phyloP scores from a whole-genome alignment of 805 yeast species.

The Wickerhamiella nectarea region DNA sequence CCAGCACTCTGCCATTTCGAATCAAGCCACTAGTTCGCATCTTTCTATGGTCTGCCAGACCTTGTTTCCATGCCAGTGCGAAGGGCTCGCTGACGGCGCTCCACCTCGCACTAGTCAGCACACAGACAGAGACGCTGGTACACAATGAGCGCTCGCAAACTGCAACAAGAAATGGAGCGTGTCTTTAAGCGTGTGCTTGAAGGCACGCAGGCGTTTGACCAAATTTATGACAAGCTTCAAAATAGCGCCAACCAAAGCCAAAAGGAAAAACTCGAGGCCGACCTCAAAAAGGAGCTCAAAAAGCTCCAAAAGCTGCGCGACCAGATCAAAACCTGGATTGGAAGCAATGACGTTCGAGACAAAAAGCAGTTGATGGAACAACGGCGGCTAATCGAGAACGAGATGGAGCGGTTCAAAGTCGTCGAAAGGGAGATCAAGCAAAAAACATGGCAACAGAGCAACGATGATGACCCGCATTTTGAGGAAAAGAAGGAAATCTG shows the following conservation, averaged over 20 bases:
- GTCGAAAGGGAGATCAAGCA: slow-evolving; percentile 88
- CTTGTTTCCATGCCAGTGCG: too few species aligned
- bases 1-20: not conserved
- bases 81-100: not conserved
- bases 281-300: slow-evolving; percentile 86
- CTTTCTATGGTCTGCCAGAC: too few species aligned
- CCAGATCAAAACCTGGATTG: slow-evolving; percentile 88
- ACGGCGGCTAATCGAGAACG: slow-evolving; percentile 42
- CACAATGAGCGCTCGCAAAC: slow-evolving; percentile 24
- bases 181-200: slow-evolving; percentile 84
- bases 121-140: not conserved
- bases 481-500: slow-evolving; percentile 62
- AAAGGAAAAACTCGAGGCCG: slow-evolving; percentile 81
- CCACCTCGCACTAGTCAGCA: not conserved
- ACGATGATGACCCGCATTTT: slow-evolving; percentile 62
- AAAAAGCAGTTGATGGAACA: slow-evolving; percentile 71
- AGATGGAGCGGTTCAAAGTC: slow-evolving; percentile 92
- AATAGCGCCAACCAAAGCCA: slow-evolving; percentile 72
- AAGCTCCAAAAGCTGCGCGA: slow-evolving; percentile 87
- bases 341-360: slow-evolving; percentile 83
- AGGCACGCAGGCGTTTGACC: slow-evolving; percentile 77
- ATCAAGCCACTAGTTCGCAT: too few species aligned
- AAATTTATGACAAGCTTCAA: slow-evolving; percentile 71
- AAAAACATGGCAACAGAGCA: slow-evolving; percentile 77
- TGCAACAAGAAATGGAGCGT: slow-evolving; percentile 65